These are phyloP conservation scores for Mycena epipterygia DNA, from an alignment of 768 basidiomycete genomes.

Conservation along the genomic window DNA sequence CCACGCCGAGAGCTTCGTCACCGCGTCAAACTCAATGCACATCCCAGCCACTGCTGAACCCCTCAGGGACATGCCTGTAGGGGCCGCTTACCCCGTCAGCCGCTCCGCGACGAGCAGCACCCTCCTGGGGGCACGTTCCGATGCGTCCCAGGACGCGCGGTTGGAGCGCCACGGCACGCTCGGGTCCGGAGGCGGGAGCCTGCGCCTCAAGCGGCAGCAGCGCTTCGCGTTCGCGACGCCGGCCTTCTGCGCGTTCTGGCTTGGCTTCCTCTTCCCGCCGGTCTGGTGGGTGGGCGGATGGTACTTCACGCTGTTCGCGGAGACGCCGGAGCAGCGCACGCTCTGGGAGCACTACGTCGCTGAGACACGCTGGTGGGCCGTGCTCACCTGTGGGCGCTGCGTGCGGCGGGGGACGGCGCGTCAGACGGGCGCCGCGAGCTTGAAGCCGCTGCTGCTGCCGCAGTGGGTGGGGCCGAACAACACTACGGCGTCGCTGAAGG, in stretches of 20 bases:
- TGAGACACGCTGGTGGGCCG: slow-evolving; percentile 33
- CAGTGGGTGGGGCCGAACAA: slow-evolving; percentile 33
- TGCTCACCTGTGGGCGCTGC: slow-evolving; percentile 24
- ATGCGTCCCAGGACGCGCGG: background rate
- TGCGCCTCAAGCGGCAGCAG: slow-evolving; percentile 28
- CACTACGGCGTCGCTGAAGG: slow-evolving; percentile 26
- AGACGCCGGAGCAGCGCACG: slow-evolving; percentile 31
- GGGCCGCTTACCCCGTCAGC: background rate
- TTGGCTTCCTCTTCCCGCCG: slow-evolving; percentile 36
- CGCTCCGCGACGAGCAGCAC: slow-evolving; percentile 21
- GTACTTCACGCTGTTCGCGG: slow-evolving; percentile 35
- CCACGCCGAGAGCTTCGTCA: slow-evolving; percentile 37
- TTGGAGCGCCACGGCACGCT: slow-evolving; percentile 26
- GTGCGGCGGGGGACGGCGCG: background rate
- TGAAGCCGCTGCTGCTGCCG: slow-evolving; percentile 32
- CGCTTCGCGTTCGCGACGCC: slow-evolving; percentile 30
- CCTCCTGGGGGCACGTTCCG: no score
- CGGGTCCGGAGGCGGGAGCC: slow-evolving; percentile 18
- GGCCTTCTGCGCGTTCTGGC: slow-evolving; percentile 37
- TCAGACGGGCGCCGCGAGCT: background rate
- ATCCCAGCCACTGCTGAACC: background rate
- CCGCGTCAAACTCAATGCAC: slow-evolving; percentile 28
- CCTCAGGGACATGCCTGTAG: slow-evolving; percentile 3
- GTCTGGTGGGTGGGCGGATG: slow-evolving; percentile 38
- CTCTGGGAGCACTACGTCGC: slow-evolving; percentile 35